Conservation (phyloP, 2,329 filamentous ascomycete species). For the Trichophaea hybrida region DNA sequence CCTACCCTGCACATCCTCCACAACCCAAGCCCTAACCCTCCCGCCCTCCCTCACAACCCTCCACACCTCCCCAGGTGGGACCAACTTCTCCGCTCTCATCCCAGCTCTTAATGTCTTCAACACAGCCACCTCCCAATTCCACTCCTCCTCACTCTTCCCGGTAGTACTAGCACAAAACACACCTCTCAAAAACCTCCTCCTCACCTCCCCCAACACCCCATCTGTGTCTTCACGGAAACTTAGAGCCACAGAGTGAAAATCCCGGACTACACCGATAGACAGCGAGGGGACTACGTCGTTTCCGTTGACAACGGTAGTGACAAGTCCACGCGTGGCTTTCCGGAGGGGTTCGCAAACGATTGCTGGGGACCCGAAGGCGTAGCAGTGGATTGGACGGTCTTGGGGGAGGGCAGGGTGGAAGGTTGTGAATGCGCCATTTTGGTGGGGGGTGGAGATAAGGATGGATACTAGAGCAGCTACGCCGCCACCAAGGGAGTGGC, state of each 20-base stretch:
- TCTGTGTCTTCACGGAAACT: slow-evolving; percentile 59
- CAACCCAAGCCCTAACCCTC: slow-evolving; percentile 53
- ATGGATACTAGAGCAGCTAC: slow-evolving; percentile 57
- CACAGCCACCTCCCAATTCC: slow-evolving; percentile 52
- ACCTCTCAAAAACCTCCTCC: slow-evolving; percentile 50
- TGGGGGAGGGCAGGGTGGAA: slow-evolving; percentile 43
- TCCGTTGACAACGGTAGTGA: slow-evolving; percentile 60
- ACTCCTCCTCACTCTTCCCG: slow-evolving; percentile 49
- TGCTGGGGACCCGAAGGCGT: slow-evolving; percentile 58
- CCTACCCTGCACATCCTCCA: slow-evolving; percentile 53
- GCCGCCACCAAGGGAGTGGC: slow-evolving; percentile 54
- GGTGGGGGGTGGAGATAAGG: slow-evolving; percentile 49
- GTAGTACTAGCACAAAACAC: slow-evolving; percentile 39
- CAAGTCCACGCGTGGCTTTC: slow-evolving; percentile 54
- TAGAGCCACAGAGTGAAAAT: slow-evolving; percentile 56
- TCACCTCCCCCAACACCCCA: slow-evolving; percentile 52
- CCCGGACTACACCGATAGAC: slow-evolving; percentile 58
- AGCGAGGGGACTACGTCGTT: slow-evolving; percentile 60
- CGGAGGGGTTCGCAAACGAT: slow-evolving; percentile 36
- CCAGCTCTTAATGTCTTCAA: slow-evolving; percentile 50
- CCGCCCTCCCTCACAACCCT: slow-evolving; percentile 52
- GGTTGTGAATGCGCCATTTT: slow-evolving; percentile 47
- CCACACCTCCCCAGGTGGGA: slow-evolving; percentile 66
- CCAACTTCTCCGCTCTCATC: slow-evolving; percentile 54
- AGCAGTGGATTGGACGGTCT: slow-evolving; percentile 60